These are phyloP conservation scores for Podospora bellae-mahoneyi DNA, from an alignment of 495 filamentous ascomycete genomes.

Conservation along the genomic window DNA sequence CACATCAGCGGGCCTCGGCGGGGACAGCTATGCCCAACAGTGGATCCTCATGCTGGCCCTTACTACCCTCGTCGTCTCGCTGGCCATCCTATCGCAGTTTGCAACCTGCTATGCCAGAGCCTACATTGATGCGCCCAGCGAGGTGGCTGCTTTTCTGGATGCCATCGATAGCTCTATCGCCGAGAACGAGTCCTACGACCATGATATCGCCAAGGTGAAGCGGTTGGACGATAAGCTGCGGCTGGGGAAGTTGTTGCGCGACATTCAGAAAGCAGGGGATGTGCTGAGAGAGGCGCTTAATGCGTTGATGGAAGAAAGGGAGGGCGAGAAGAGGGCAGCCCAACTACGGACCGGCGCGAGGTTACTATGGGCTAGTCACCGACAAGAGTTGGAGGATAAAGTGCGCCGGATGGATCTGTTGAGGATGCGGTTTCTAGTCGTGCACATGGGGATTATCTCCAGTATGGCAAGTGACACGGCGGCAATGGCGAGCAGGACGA, in stretches of 20 bases:
- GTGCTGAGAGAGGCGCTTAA: conserved; percentile 49
- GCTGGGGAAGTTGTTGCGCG: conserved; percentile 47
- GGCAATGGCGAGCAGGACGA: conserved; percentile 34
- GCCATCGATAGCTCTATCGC: conserved; percentile 47
- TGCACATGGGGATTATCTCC: conserved; percentile 54
- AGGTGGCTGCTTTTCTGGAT: conserved; percentile 50
- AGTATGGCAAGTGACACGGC: conserved; percentile 35
- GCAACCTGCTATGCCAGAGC: conserved; percentile 42
- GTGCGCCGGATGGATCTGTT: conserved; percentile 58
- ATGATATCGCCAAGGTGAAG: conserved; percentile 48
- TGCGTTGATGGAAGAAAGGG: conserved; percentile 43
- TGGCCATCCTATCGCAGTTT: conserved; percentile 43
- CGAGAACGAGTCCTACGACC: conserved; percentile 54
- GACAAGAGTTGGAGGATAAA: conserved; percentile 45
- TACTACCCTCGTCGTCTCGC: conserved; percentile 47
- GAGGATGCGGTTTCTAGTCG: conserved; percentile 55
- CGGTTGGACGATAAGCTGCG: conserved; percentile 51
- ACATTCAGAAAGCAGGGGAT: conserved; percentile 57
- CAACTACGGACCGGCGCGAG: conserved; percentile 45
- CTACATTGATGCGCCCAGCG: conserved; percentile 47
- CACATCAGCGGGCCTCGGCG: not conserved
- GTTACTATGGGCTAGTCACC: conserved; percentile 48
- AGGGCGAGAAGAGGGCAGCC: conserved; percentile 22
- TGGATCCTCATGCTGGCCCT: conserved; percentile 46
- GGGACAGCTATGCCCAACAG: conserved; percentile 37